Percentiles rank a stretch among this genome's conserved stretches.
Evolutionary conservation across 2,329 filamentous ascomycete species (phyloP).

Genomic region (Hypoxylon sp.): DNA sequence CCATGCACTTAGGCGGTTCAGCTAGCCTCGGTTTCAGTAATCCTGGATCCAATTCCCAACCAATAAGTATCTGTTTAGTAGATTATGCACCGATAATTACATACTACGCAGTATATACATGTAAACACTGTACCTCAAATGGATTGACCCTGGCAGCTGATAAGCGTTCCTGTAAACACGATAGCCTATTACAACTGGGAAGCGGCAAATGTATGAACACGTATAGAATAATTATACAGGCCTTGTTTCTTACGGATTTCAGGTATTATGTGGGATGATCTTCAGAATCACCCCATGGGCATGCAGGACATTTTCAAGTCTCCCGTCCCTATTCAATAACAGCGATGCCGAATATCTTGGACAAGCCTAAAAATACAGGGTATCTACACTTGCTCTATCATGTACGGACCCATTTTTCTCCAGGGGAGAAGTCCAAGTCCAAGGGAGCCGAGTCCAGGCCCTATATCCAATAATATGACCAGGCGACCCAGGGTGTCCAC

Average conservation of each 20-base stretch:
- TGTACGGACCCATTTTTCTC: slow-evolving; percentile 22
- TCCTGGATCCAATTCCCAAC: neutral
- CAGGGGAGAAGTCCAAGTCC: slow-evolving; percentile 20
- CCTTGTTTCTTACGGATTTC: slow-evolving; percentile 4
- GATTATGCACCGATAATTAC: neutral
- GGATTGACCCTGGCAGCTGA: neutral
- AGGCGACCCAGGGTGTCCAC: slow-evolving; percentile 18
- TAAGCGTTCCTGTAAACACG: neutral
- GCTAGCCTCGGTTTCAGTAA: neutral
- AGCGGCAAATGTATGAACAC: neutral
- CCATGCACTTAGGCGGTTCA: slow-evolving; percentile 16
- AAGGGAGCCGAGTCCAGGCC: slow-evolving; percentile 21
- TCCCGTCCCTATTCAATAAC: slow-evolving; percentile 7
- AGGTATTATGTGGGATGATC: slow-evolving; percentile 16
- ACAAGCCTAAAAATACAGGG: slow-evolving; percentile 6
- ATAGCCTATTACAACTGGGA: slow-evolving; percentile 10
- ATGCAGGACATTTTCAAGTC: slow-evolving; percentile 8
- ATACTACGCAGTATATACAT: neutral
- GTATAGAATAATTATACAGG: neutral
- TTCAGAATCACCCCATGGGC: neutral
- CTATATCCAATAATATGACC: slow-evolving; percentile 29
- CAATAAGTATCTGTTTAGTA: neutral
- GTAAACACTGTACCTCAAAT: neutral
- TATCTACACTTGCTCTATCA: neutral
- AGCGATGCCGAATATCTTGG: neutral